These are phyloP conservation scores for Brassica incana DNA, from an alignment of 345 rosid genomes.

Conservation along the genomic window DNA sequence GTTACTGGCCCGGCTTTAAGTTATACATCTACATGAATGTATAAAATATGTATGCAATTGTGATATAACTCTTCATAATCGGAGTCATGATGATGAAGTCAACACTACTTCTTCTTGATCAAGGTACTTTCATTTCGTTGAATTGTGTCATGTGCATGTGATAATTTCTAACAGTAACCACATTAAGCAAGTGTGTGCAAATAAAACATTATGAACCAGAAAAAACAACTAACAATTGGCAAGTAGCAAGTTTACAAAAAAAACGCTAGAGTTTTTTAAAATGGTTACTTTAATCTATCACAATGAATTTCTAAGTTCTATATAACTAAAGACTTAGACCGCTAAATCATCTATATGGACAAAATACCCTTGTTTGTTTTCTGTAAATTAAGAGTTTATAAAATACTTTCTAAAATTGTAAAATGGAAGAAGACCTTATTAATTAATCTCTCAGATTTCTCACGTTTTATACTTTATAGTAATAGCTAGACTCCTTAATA, in stretches of 20 bases:
- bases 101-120: constrained; percentile 27
- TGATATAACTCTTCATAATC: constrained; percentile 6
- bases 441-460: too few species aligned
- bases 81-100: constrained; percentile 9
- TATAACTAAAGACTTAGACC: not conserved
- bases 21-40: constrained; percentile 28
- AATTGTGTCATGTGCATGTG: not conserved
- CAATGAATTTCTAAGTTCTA: not conserved
- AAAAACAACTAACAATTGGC: not conserved
- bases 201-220: not conserved
- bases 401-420: not conserved
- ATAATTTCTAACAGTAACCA: not conserved
- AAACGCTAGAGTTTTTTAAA: not conserved
- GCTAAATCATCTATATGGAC: not conserved
- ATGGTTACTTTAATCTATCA: not conserved
- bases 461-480: too few species aligned
- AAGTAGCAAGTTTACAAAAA: not conserved
- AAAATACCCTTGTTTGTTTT: too few species aligned
- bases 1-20: constrained; percentile 37
- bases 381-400: not conserved
- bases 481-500: too few species aligned
- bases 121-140: constrained; percentile 1
- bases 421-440: not conserved
- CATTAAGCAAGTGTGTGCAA: not conserved
- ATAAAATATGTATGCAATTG: constrained; percentile 25